phyloP scores from a whole-genome alignment of 371 early-diverging fungal genomes.

The Rhizopus arrhizus region DNA sequence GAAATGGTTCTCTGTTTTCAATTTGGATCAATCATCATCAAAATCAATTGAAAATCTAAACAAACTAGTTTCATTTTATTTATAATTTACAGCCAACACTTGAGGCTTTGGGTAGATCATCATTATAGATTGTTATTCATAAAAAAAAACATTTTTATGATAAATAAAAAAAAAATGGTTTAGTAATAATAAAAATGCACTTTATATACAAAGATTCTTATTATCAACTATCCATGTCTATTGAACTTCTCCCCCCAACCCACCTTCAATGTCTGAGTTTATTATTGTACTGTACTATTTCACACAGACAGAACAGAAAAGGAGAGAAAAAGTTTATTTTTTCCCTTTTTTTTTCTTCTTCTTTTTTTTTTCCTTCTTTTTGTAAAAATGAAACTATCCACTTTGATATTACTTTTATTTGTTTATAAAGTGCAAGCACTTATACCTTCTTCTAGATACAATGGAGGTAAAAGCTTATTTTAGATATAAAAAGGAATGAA shows the following conservation, averaged over 20 bases:
- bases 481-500: neutral
- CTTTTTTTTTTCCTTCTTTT: neutral
- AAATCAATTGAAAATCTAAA: constrained; percentile 23
- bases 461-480: constrained; percentile 14
- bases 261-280: neutral
- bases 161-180: too few relatives aligned
- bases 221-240: neutral
- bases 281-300: neutral
- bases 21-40: constrained; percentile 13
- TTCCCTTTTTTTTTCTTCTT: constrained; percentile 1
- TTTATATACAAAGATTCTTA: neutral
- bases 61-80: constrained; percentile 27
- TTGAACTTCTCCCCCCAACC: too few relatives aligned
- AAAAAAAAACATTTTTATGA: constrained; percentile 8
- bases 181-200: too few relatives aligned
- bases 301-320: neutral
- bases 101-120: neutral
- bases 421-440: constrained; percentile 8
- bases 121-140: constrained; percentile 1
- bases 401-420: neutral
- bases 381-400: neutral
- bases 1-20: constrained; percentile 18
- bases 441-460: constrained; percentile 19
- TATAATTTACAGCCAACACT: constrained; percentile 3
- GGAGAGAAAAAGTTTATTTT: neutral